Conservation (phyloP, 768 basidiomycete genomes). For the Trametes maxima region DNA sequence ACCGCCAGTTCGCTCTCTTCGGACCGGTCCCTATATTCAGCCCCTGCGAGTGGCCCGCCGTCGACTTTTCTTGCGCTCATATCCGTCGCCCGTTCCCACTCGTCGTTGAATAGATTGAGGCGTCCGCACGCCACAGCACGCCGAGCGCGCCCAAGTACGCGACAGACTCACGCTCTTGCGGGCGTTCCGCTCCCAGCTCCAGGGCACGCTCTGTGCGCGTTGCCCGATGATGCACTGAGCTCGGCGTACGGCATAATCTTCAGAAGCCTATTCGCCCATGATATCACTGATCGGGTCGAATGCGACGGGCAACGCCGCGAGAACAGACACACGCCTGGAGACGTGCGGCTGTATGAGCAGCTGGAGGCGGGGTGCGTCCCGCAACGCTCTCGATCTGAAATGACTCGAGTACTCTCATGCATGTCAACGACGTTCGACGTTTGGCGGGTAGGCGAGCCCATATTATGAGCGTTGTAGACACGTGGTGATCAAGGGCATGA, state of each 20-base stretch:
- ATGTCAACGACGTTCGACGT: neutral
- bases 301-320: constrained; percentile 4
- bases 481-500: neutral
- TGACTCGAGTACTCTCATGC: constrained; percentile 1
- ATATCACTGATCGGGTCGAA: constrained; percentile 5
- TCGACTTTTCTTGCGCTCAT: constrained; percentile 22
- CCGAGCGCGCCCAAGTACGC: neutral
- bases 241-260: constrained; percentile 8
- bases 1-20: constrained; percentile 27
- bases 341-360: neutral
- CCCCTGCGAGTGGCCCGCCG: neutral
- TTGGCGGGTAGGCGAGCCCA: neutral
- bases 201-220: constrained; percentile 10
- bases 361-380: neutral
- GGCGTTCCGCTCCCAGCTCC: constrained; percentile 10
- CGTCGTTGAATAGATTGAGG: neutral
- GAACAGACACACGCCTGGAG: neutral
- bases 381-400: neutral
- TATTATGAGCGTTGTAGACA: neutral
- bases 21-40: constrained; percentile 22
- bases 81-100: constrained; percentile 10
- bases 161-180: constrained; percentile 2
- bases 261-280: constrained; percentile 11
- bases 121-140: neutral
- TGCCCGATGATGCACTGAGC: constrained; percentile 5